Conservation (phyloP, 2,329 filamentous ascomycete genomes). For the Lojkania enalia region DNA sequence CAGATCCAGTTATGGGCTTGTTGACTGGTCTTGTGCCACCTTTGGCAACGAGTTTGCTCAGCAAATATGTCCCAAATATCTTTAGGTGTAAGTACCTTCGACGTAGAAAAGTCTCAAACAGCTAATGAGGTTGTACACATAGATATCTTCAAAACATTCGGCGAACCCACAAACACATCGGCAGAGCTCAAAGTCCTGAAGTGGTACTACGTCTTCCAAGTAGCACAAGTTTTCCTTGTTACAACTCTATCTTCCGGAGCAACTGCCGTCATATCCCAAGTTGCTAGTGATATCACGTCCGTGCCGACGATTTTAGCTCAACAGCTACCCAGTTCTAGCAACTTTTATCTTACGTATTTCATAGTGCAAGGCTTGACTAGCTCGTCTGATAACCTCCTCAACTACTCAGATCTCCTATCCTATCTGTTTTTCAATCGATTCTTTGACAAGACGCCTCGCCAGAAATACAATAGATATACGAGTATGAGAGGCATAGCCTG, state of each 20-base stretch:
- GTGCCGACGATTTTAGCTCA: conserved; percentile 68
- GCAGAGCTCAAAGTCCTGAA: conserved; percentile 90
- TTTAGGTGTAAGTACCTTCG: conserved; percentile 65
- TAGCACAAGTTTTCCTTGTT: conserved; percentile 90
- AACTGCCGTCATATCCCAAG: conserved; percentile 65
- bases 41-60: conserved; percentile 76
- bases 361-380: conserved; percentile 86
- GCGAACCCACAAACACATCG: conserved; percentile 76
- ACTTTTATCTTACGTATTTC: conserved; percentile 96
- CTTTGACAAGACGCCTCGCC: conserved; percentile 70
- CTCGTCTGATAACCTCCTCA: conserved; percentile 73
- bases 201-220: conserved; percentile 86
- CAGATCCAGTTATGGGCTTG: conserved; percentile 72
- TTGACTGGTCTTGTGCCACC: conserved; percentile 83
- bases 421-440: conserved; percentile 75
- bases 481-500: conserved; percentile 40
- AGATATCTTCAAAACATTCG: conserved; percentile 78
- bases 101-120: neutral
- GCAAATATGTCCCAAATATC: conserved; percentile 83
- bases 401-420: conserved; percentile 72
- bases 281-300: conserved; percentile 64
- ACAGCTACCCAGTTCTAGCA: conserved; percentile 80
- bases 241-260: conserved; percentile 82
- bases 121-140: conserved; percentile 10
- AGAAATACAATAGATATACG: conserved; percentile 43